These are phyloP conservation scores for Sophora flavescens DNA, from an alignment of 306 rosid genomes.

Conservation along the genomic window DNA sequence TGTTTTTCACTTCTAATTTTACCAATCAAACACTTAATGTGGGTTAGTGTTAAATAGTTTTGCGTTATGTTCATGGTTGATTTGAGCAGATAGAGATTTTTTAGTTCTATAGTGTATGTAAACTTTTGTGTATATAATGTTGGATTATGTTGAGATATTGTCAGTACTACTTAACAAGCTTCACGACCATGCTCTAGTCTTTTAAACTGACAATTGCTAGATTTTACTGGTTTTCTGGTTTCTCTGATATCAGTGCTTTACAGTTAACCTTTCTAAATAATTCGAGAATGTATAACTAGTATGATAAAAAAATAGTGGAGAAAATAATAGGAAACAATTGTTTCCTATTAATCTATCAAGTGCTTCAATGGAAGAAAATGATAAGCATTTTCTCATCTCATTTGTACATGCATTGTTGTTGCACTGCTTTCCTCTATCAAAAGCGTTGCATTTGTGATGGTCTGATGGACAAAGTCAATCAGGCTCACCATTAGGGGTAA, in stretches of 20 bases:
- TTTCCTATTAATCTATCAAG: not conserved
- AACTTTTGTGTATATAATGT: conserved; percentile 3
- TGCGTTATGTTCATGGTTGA: not conserved
- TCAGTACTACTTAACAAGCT: conserved; percentile 26
- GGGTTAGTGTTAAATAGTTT: not conserved
- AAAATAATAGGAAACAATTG: conserved; percentile 5
- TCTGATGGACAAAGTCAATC: conserved; percentile 21
- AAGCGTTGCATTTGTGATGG: conserved; percentile 26
- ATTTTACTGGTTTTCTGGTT: not conserved
- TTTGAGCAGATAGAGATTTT: conserved; percentile 9
- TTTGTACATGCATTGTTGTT: conserved; percentile 11
- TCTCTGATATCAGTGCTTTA: not conserved
- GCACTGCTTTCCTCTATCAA: conserved; percentile 32
- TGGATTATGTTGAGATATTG: not conserved
- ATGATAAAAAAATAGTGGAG: conserved; percentile 9
- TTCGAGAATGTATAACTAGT: not conserved
- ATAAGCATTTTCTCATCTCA: not conserved
- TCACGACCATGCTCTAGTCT: not conserved
- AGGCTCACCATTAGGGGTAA: not conserved
- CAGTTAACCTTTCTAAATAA: conserved; percentile 14
- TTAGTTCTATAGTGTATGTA: not conserved
- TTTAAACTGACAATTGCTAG: conserved; percentile 1
- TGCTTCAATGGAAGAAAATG: conserved; percentile 14
- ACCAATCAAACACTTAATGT: not conserved
- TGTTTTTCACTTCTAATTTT: not conserved